A percentile compares a stretch with the other conserved stretches of the same genome.
Conservation (phyloP, 2,329 filamentous ascomycete species). For the Lasiodiplodia sp. region DNA sequence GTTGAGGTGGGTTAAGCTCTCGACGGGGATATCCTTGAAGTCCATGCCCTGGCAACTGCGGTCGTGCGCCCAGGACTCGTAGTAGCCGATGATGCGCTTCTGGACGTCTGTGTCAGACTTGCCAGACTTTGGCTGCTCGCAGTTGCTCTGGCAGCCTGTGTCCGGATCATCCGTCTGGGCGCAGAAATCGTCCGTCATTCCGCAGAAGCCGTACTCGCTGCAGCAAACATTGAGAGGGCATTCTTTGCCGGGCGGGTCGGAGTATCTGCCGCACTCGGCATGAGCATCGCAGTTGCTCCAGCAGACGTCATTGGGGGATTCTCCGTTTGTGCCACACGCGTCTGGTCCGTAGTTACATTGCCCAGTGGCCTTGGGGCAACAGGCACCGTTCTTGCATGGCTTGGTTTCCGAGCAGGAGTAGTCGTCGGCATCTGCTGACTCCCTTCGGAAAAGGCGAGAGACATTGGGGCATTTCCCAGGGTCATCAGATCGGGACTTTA, state of each 20-base stretch:
- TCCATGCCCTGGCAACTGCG: constrained; percentile 36
- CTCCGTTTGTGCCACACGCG: constrained; percentile 23
- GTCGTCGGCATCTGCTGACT: neutral
- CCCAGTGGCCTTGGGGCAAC: constrained; percentile 11
- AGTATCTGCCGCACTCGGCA: constrained; percentile 2
- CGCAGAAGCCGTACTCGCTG: constrained; percentile 15
- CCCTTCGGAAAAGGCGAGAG: neutral
- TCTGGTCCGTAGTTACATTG: constrained; percentile 18
- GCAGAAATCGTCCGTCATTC: constrained; percentile 27
- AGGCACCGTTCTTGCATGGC: constrained; percentile 26
- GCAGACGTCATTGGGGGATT: constrained; percentile 18
- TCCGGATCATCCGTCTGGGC: neutral
- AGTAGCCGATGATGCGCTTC: constrained; percentile 30
- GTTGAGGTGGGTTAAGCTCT: constrained; percentile 38
- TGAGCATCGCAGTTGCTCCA: constrained; percentile 30
- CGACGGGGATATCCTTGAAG: constrained; percentile 36
- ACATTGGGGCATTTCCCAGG: neutral
- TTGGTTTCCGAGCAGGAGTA: neutral
- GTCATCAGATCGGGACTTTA: neutral
- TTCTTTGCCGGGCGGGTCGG: neutral
- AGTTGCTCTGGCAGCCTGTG: constrained; percentile 26
- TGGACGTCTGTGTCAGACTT: neutral
- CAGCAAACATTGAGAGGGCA: neutral
- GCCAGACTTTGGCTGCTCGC: neutral
- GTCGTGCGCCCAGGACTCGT: constrained; percentile 22